These are phyloP conservation scores for Hebeloma cylindrosporum DNA, from an alignment of 768 basidiomycete species.

Conservation along the genomic window DNA sequence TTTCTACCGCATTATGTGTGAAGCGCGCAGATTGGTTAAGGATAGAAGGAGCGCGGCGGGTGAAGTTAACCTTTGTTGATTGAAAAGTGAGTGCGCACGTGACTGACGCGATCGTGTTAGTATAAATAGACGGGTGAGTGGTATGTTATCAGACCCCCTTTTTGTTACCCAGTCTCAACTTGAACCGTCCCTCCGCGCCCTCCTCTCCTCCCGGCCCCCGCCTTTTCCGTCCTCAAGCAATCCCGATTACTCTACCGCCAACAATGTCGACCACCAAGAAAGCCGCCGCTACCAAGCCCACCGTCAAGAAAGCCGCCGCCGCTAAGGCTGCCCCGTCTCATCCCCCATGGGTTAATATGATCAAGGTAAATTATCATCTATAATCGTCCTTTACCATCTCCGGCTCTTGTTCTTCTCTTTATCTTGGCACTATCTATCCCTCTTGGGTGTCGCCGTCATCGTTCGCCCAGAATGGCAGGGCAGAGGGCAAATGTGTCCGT, in stretches of 20 bases:
- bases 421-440: conserved; percentile 6
- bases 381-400: background rate
- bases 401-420: background rate
- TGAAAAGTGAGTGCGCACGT: conserved; percentile 37
- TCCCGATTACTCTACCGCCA: conserved; percentile 6
- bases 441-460: conserved; percentile 14
- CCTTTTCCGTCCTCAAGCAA: conserved; percentile 8
- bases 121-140: conserved; percentile 42
- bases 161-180: conserved; percentile 32
- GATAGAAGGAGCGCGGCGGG: background rate
- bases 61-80: conserved; percentile 39
- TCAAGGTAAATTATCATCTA: conserved; percentile 55
- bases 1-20: background rate
- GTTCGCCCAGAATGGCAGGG: conserved; percentile 19
- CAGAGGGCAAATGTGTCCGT: conserved; percentile 24
- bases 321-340: conserved; percentile 51
- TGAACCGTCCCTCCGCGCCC: conserved; percentile 20
- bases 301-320: conserved; percentile 45
- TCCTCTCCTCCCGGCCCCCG: conserved; percentile 21
- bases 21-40: conserved; percentile 6
- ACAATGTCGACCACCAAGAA: conserved; percentile 39
- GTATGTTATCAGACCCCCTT: conserved; percentile 39
- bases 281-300: conserved; percentile 30
- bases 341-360: conserved; percentile 74
- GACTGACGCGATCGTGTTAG: conserved; percentile 44